Conservation (phyloP, 2,329 filamentous ascomycete genomes). For the Rutstroemia sp. region DNA sequence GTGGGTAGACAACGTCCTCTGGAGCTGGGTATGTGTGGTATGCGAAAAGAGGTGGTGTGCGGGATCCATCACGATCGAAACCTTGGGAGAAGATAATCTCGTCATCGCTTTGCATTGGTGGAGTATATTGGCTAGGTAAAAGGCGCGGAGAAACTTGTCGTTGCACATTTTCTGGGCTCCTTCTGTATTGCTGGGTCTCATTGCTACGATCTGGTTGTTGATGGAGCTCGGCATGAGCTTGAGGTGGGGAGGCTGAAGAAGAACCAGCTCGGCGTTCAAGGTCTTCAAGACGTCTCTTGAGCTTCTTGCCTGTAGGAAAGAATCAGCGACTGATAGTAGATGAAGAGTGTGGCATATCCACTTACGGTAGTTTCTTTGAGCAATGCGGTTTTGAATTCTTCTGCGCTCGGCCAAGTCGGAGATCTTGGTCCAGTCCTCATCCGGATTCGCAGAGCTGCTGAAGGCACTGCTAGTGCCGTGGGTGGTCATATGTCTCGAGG, state of each 20-base stretch:
- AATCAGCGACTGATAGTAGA: constrained; percentile 10
- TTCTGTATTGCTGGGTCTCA: constrained; percentile 25
- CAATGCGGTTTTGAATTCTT: constrained; percentile 95
- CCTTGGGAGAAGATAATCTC: constrained; percentile 61
- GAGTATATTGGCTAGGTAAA: constrained; percentile 50
- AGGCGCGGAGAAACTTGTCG: constrained; percentile 34
- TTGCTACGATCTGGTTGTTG: constrained; percentile 20
- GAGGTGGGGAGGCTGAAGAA: constrained; percentile 48
- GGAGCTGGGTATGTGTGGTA: constrained; percentile 62
- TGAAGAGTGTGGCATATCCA: constrained; percentile 21
- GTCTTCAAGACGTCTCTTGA: constrained; percentile 82
- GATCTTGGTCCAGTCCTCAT: constrained; percentile 99
- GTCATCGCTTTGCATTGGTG: constrained; percentile 53
- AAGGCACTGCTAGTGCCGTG: constrained; percentile 89
- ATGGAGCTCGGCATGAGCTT: constrained; percentile 42
- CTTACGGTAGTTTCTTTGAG: constrained; percentile 93
- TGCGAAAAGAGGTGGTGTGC: constrained; percentile 62
- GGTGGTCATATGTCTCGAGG: constrained; percentile 55
- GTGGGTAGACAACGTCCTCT: constrained; percentile 54
- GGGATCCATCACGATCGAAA: constrained; percentile 61
- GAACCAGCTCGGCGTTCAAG: constrained; percentile 70
- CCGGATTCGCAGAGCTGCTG: constrained; percentile 86
- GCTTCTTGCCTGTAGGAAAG: constrained; percentile 70
- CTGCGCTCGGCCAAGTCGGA: constrained; percentile 91
- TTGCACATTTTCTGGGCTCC: constrained; percentile 28